Evolutionary conservation across 2,329 filamentous ascomycete genomes (phyloP).

Genomic region (Trichoderma breve): DNA sequence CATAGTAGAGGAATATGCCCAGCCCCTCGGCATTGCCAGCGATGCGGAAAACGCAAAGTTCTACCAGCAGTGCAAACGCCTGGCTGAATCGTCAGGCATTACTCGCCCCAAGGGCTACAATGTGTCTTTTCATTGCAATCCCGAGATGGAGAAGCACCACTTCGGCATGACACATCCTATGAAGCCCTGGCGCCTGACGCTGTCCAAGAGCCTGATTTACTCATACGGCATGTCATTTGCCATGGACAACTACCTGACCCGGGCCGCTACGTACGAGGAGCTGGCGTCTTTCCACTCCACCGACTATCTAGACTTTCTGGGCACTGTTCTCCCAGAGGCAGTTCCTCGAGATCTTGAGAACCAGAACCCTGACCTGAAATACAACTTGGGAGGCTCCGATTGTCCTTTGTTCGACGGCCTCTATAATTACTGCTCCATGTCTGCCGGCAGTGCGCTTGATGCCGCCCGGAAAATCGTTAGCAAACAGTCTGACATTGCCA

Average conservation of each 20-base stretch:
- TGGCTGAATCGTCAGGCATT: slow-evolving; percentile 65
- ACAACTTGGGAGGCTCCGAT: slow-evolving; percentile 86
- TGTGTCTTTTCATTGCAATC: slow-evolving; percentile 94
- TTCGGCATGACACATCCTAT: slow-evolving; percentile 97
- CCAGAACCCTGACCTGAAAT: slow-evolving; percentile 63
- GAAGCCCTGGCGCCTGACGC: slow-evolving; percentile 96
- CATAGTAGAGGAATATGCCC: slow-evolving; percentile 52
- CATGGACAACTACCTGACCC: slow-evolving; percentile 90
- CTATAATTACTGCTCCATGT: slow-evolving; percentile 92
- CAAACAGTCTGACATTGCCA: slow-evolving; percentile 87
- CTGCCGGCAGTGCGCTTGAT: slow-evolving; percentile 85
- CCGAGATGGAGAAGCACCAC: slow-evolving; percentile 92
- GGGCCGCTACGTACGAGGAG: slow-evolving; percentile 83
- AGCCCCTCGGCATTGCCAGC: slow-evolving; percentile 49
- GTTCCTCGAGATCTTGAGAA: slow-evolving; percentile 65
- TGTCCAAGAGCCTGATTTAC: slow-evolving; percentile 92
- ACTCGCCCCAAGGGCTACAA: slow-evolving; percentile 79
- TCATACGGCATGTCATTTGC: slow-evolving; percentile 94
- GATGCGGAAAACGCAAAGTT: slow-evolving; percentile 57
- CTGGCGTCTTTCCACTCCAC: slow-evolving; percentile 80
- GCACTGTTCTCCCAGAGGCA: slow-evolving; percentile 64
- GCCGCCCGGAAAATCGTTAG: slow-evolving; percentile 86
- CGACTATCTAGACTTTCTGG: slow-evolving; percentile 89
- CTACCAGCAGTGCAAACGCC: slow-evolving; percentile 56
- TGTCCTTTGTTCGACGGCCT: slow-evolving; percentile 96